Base-by-base conservation (phyloP, 192 early-diverging fungal species). In the Podila clonocystis region DNA sequence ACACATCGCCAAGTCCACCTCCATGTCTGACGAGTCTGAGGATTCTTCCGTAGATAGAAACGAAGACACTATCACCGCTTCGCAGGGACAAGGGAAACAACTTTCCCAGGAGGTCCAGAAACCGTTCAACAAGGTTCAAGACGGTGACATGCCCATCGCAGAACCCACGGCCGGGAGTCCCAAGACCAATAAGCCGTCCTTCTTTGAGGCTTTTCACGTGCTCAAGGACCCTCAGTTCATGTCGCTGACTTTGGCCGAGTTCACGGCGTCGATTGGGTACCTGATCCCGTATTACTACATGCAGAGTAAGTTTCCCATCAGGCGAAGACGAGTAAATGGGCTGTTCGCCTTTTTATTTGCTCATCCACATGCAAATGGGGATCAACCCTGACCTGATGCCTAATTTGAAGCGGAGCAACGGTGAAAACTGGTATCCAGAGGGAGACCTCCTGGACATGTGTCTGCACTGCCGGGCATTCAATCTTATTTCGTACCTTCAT, bases 251-350 rank as follows among this genome's bases (percentile, higher is more conserved):
- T 2, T 82, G 28, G 72, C 67, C 15, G 73, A 69, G 22, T 38
- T 88, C 22, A 52, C 84, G n/a, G 74, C 59, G 5, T 72, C 85
- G 9, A 68, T 88, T 30, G 85, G 82, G 4, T 83, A 83, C 66
- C 75, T 88, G 5, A 72, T 88, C 13, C 87, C 87, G 4, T 72
- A 83, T 26, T 86, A 85, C 58, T 88, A 71, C 75, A 72, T 88
- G 69, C 77, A 75, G 58, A 76, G 79, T 82, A 82, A 52, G 69
- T 49, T 2, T 55, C 52, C 52, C n/a, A 45, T 45, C 41, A 45
- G 9, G 34, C 1, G 9, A 36, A 36, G 38, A 41, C 0, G 8
- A 15, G 12, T 45, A 12, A 41, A 9, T 9, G 41, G 41, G 41
- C 41, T 45, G 41, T 45, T 4, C 13, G 7, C 4, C 17, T 55